phyloP scores from a whole-genome alignment of 495 filamentous ascomycete species.

The Usnea hakonensis region DNA sequence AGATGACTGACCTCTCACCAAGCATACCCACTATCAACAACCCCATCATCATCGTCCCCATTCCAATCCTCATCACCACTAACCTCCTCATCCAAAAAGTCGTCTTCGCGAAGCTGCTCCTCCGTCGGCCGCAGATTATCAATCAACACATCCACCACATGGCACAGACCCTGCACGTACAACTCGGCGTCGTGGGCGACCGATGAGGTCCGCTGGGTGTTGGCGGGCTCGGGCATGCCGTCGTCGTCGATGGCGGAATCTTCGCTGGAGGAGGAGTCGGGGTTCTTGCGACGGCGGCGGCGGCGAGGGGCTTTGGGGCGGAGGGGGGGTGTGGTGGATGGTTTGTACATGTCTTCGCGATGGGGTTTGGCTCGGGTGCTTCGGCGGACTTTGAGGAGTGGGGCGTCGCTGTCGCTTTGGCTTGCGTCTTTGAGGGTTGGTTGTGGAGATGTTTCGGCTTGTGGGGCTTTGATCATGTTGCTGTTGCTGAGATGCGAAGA shows the following conservation, averaged over 20 bases:
- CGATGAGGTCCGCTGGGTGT: background rate
- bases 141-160: conserved; percentile 68
- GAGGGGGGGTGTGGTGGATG: background rate
- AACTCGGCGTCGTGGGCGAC: conserved; percentile 22
- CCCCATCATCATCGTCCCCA: conserved; percentile 42
- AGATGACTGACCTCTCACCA: too few relatives aligned
- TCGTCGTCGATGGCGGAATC: conserved; percentile 26
- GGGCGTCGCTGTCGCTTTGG: conserved; percentile 14
- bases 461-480: too few relatives aligned
- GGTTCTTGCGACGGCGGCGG: background rate
- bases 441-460: background rate
- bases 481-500: background rate
- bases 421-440: background rate
- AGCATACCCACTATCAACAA: conserved; percentile 32
- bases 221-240: background rate
- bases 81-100: conserved; percentile 67
- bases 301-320: conserved; percentile 1
- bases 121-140: conserved; percentile 77
- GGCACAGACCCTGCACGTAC: conserved; percentile 67
- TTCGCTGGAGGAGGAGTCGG: conserved; percentile 21
- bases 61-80: conserved; percentile 78
- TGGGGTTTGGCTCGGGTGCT: conserved; percentile 11
- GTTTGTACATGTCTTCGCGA: conserved; percentile 3
- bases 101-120: conserved; percentile 61
- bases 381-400: conserved; percentile 15